A percentile compares a stretch with the other conserved stretches of the same genome.
phyloP scores from a whole-genome alignment of 208 protist genomes.

The Leishmania lainsoni region DNA sequence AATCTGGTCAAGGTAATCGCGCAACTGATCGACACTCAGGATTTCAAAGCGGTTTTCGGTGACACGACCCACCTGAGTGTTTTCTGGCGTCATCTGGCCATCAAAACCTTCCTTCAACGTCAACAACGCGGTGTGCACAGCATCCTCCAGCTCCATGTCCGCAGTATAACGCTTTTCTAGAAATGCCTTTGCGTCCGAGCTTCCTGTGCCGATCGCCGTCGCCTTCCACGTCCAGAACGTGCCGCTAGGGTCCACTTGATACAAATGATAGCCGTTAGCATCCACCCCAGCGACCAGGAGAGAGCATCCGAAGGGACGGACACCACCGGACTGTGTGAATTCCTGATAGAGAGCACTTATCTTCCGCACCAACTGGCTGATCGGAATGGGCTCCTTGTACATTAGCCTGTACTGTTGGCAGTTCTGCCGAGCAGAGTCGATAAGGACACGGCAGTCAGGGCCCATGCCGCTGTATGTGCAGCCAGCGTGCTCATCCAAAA shows the following conservation, averaged over 20 bases:
- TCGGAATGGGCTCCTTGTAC: constrained; percentile 96
- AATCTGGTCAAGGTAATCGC: constrained; percentile 90
- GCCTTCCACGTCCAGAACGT: constrained; percentile 99
- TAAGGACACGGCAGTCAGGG: constrained; percentile 97
- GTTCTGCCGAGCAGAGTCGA: constrained; percentile 95
- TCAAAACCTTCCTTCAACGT: constrained; percentile 98
- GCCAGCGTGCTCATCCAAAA: constrained; percentile 95
- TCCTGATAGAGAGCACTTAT: constrained; percentile 99
- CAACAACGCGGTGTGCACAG: constrained; percentile 99
- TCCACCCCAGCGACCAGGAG: constrained; percentile 98
- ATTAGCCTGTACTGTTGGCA: constrained; percentile 95
- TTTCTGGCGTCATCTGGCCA: constrained; percentile 97
- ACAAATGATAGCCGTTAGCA: constrained; percentile 95
- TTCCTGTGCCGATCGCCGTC: constrained; percentile 98
- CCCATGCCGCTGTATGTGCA: constrained; percentile 99
- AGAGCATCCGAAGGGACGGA: constrained; percentile 99
- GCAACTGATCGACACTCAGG: constrained; percentile 78
- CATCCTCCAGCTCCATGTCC: constrained; percentile 99
- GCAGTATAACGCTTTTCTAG: constrained; percentile 99
- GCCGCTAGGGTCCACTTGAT: constrained; percentile 99
- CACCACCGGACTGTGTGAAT: constrained; percentile 99
- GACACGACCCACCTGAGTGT: constrained; percentile 99
- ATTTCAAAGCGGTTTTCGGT: constrained; percentile 79
- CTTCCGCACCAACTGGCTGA: constrained; percentile 95
- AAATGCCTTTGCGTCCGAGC: constrained; percentile 97